Base-by-base conservation (phyloP, 2,329 filamentous ascomycete species). In the Blastomyces silverae region DNA sequence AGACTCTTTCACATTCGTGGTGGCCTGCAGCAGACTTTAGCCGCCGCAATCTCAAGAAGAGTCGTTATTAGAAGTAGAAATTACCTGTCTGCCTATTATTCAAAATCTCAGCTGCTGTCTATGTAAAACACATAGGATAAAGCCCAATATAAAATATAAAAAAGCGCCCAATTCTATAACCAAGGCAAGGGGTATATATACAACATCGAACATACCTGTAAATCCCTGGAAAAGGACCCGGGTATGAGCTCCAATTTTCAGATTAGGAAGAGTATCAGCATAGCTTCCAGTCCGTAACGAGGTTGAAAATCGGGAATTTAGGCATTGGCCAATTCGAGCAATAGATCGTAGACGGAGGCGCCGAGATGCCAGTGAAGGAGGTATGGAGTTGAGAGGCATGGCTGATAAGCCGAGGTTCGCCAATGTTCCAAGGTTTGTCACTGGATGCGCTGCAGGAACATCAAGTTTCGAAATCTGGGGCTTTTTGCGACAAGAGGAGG, bases 1-100 rank as follows among this genome's bases (percentile, higher is more conserved):
- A 15, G 89, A 91, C 73, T 92, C 88, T 74, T 85, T 84, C 42
- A 89, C 89, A 76, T 93, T 92, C 69, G 85, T 84, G 1, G 89
- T 92, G 13, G 89, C 89, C 77, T 73, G 86, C 58, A 37, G 25
- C 46, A 65, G 56, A 46, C 2, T 55, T 50, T 53, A 64, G 62
- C 63, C 28, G 42, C 8, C 5, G 17, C 6, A 25, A 25, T 39
- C n/a, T 44, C 17, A 59, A 44, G 4, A 5, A 22, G 13, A 17
- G 13, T 11, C n/a, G 1, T 50, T 44, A 28, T 17, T 66, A 56
- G 68, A 62, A 73, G 69, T 5, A 42, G 13, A 28, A 15, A 44
- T 46, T 72, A 76, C 77, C 69, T 78, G 77, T 71, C 71, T 71
- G 17, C 76, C 76, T 78, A 64, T 63, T 57, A n/a, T 44, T 56